Base-by-base conservation (phyloP, 495 filamentous ascomycete species). In the Penicillium salamii region DNA sequence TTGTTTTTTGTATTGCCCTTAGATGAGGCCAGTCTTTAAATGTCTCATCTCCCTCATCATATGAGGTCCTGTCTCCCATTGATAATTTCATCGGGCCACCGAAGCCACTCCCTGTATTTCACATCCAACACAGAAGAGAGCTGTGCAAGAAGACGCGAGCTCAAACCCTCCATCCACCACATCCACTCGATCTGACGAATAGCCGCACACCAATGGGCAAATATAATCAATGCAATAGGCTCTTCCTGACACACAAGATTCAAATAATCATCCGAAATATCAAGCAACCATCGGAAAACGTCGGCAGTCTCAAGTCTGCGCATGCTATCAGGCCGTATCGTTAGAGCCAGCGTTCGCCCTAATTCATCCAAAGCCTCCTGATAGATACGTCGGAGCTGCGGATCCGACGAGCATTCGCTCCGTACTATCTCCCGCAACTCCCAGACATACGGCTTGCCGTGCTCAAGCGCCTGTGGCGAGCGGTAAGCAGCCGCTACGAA, bases 121-220 rank as follows among this genome's bases (percentile, higher is more conserved):
- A 28, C 28, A 26, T 61, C 54, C 3, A 67, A 36, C 3, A 47
- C 39, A 32, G 29, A 18, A 23, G 48, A 57, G 17, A 70, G 23
- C 34, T 58, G 52, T n/a, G 47, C 34, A 33, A 68, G 47, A 7
- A 68, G 46, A 2, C 54, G 58, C 15, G 36, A 35, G 49, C 61
- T 55, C 36, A 60, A 49, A n/a, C 61, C 61, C 15, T 62, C 50
- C 51, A 68, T 57, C 57, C 61, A 70, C 67, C 67, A 70, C 49
- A 62, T 57, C 56, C 61, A 60, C 31, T 68, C 61, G 14, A 66
- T 35, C 43, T 53, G 46, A 5, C 52, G 48, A 24, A 70, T 23
- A 8, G 52, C 32, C 13, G 65, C 59, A 40, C 65, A 67, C 49
- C 62, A 70, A 47, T 70, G 57, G 2, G 20, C 58, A 23, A 65